Evolutionary conservation across 2,329 filamentous ascomycete genomes (phyloP).

Genomic region (Cercospora sesami): DNA sequence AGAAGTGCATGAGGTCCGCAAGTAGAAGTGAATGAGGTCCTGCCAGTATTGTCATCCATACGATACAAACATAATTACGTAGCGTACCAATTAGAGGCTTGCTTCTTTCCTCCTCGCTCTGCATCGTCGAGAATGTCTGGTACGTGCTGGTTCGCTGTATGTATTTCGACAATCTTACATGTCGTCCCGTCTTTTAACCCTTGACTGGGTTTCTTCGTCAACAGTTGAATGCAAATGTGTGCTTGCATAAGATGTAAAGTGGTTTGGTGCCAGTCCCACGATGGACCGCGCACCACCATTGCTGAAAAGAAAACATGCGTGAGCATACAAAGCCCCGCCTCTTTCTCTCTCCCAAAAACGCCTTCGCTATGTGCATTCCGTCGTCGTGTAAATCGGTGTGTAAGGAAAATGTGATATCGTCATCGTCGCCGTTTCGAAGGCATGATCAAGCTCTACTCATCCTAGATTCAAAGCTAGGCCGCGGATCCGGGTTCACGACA

Average conservation of each 20-base stretch:
- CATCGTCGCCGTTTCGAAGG: constrained; percentile 8
- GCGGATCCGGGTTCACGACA: constrained; percentile 42
- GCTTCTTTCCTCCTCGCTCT: constrained; percentile 7
- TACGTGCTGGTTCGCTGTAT: constrained; percentile 18
- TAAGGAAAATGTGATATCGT: constrained; percentile 20
- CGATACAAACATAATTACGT: constrained; percentile 29
- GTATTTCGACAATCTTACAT: constrained; percentile 9
- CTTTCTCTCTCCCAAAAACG: constrained; percentile 19
- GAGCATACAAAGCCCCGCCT: constrained; percentile 13
- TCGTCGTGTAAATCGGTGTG: constrained; percentile 21
- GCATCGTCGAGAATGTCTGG: constrained; percentile 10
- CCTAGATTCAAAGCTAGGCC: constrained; percentile 36
- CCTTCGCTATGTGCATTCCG: constrained; percentile 18
- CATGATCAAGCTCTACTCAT: constrained; percentile 12
- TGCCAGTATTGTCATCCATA: constrained; percentile 19
- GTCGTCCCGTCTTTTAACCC: constrained; percentile 7
- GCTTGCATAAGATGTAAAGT: constrained; percentile 17
- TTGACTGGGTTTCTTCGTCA: constrained; percentile 12
- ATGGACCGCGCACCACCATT: constrained; percentile 12
- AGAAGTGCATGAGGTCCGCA: too few relatives aligned
- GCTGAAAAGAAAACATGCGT: constrained; percentile 16
- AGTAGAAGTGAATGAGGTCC: neutral
- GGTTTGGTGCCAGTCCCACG: constrained; percentile 5
- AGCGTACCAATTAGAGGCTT: constrained; percentile 16
- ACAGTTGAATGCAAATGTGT: constrained; percentile 24